phyloP scores from a whole-genome alignment of 371 early-diverging fungal genomes.

The Mucor velutinosus region DNA sequence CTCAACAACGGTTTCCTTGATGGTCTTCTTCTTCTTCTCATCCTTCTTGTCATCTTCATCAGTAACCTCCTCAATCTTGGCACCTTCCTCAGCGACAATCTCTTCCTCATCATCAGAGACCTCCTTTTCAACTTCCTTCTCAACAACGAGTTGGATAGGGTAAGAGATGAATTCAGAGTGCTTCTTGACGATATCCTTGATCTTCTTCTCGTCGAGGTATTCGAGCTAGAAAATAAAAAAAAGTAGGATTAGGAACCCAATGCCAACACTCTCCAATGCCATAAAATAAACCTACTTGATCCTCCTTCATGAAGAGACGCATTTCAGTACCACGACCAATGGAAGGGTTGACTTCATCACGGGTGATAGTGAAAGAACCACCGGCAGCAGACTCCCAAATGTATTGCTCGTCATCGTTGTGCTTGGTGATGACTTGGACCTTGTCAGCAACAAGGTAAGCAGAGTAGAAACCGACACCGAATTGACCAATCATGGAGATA shows the following conservation, averaged over 20 bases:
- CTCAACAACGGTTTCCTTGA: slow-evolving; percentile 58
- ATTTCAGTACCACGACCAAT: slow-evolving; percentile 78
- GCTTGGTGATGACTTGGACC: slow-evolving; percentile 84
- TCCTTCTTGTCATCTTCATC: slow-evolving; percentile 77
- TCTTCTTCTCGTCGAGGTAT: slow-evolving; percentile 58
- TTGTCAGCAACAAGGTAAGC: slow-evolving; percentile 83
- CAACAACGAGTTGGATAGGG: slow-evolving; percentile 52
- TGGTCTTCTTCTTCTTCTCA: slow-evolving; percentile 69
- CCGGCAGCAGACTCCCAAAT: slow-evolving; percentile 77
- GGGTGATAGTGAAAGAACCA: slow-evolving; percentile 73
- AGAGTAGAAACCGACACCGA: slow-evolving; percentile 94
- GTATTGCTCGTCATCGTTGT: slow-evolving; percentile 72
- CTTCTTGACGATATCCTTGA: slow-evolving; percentile 74
- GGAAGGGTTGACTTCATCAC: slow-evolving; percentile 71
- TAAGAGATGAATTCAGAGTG: slow-evolving; percentile 84
- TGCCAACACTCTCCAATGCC: slow-evolving; percentile 7
- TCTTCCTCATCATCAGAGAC: slow-evolving; percentile 81
- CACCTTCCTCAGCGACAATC: slow-evolving; percentile 56
- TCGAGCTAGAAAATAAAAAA: slow-evolving; percentile 40
- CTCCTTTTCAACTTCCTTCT: slow-evolving; percentile 79
- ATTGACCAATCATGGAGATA: slow-evolving; percentile 86
- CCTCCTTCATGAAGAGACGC: slow-evolving; percentile 79
- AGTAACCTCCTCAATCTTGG: slow-evolving; percentile 59
- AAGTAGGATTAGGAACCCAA: neutral
- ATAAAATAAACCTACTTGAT: slow-evolving; percentile 63